These are phyloP conservation scores for Pholiota microspora DNA, from an alignment of 768 basidiomycete genomes.

Conservation along the genomic window DNA sequence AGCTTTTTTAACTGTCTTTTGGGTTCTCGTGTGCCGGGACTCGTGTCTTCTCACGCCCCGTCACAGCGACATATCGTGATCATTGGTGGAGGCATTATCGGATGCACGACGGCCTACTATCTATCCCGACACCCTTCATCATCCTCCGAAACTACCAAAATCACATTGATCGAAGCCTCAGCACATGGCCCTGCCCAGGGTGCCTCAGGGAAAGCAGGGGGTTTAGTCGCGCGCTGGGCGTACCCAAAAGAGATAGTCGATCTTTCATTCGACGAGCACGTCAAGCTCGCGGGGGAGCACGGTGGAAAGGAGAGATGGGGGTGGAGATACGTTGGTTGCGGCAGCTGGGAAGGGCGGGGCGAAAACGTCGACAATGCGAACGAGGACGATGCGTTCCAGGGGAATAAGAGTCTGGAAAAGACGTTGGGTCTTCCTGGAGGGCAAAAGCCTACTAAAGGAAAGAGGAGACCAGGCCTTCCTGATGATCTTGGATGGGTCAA, in stretches of 20 bases:
- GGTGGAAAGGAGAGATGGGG: constrained; percentile 77
- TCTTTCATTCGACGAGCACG: constrained; percentile 75
- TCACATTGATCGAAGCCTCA: constrained; percentile 76
- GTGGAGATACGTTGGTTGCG: constrained; percentile 73
- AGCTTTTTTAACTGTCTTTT: no score
- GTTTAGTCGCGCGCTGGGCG: constrained; percentile 85
- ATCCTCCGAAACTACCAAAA: constrained; percentile 32
- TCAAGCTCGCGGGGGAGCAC: constrained; percentile 66
- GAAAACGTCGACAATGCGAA: constrained; percentile 26
- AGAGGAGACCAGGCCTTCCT: constrained; percentile 38
- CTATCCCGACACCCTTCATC: constrained; percentile 51
- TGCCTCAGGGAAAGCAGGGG: constrained; percentile 83
- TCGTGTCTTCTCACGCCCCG: no score
- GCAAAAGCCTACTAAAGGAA: constrained; percentile 19
- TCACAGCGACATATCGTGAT: constrained; percentile 54
- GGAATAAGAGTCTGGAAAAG: constrained; percentile 53
- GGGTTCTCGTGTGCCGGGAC: no score
- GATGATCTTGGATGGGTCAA: constrained; percentile 54
- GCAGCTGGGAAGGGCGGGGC: constrained; percentile 69
- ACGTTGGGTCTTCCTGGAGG: constrained; percentile 43
- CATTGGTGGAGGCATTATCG: constrained; percentile 86
- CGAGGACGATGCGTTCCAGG: constrained; percentile 28
- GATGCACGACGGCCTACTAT: constrained; percentile 82
- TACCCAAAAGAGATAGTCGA: constrained; percentile 67
- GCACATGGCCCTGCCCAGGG: constrained; percentile 67